Evolutionary conservation across 371 early-diverging fungal species (phyloP), one percentile per base, ranked within the genome.

Genomic region (Mortierella sp.): DNA sequence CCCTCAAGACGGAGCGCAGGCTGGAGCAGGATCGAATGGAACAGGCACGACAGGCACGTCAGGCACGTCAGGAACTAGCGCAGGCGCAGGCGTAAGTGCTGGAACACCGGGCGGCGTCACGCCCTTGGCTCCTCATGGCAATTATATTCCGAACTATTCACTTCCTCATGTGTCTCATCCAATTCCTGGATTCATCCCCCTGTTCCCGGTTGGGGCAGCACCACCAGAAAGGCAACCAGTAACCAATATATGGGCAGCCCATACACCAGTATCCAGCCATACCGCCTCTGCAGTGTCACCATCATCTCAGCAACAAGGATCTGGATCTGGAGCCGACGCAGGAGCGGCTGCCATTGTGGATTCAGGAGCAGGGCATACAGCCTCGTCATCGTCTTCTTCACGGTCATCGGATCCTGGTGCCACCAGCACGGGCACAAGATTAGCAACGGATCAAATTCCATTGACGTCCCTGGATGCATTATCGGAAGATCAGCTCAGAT

Each of bases 401-500:
- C n/a, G n/a, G n/a, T n/a, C n/a, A n/a, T n/a, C n/a, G n/a, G n/a
- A n/a, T n/a, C n/a, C n/a, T n/a, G n/a, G n/a, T n/a, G n/a, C n/a
- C n/a, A n/a, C n/a, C n/a, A n/a, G n/a, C 44, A 9, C 21, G 19
- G 19, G 19, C 15, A 32, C 48, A 17, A 15, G 51, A 9, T 15
- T 30, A 17, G 43, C 55, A 12, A 30, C 57, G 15, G 61, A 65
- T 14, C 54, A 61, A 26, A 70, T 62, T 23, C 71, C 70, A 14
- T 46, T 58, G 58, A 60, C 78, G 9, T 34, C 81, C n/a, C 78
- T 83, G 34, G 70, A 72, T 14, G 47, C 79, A 4, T 70, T 91
- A 31, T 80, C 87, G 11, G 89, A 91, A 21, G 86, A 81, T 2
- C 85, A 93, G 50, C 65, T 92, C 19, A 68, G 50, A 9, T 56